These are phyloP conservation scores for Tanacetum coccineum DNA, from an alignment of 129 eudicot genomes.

Conservation along the genomic window DNA sequence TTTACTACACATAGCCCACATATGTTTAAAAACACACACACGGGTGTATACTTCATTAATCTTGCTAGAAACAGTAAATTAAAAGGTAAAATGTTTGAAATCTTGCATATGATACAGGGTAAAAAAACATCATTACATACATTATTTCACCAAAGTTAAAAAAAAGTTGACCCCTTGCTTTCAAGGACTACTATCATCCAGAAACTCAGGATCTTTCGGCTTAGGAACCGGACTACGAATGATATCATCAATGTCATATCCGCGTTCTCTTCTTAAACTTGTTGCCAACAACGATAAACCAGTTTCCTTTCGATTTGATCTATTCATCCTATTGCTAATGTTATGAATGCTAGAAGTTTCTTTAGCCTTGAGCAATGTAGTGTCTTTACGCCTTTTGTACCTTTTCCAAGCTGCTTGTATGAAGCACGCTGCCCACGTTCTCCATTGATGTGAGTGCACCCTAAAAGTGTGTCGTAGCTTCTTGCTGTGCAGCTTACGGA, in stretches of 20 bases:
- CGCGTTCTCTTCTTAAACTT: constrained; percentile 31
- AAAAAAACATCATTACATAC: constrained; percentile 16
- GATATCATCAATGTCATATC: constrained; percentile 33
- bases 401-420: constrained; percentile 83
- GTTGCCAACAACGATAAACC: constrained; percentile 38
- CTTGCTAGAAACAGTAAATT: constrained; percentile 12
- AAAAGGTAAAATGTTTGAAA: constrained; percentile 5
- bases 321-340: neutral
- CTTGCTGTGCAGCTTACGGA: constrained; percentile 68
- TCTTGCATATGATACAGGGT: constrained; percentile 1
- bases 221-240: constrained; percentile 42
- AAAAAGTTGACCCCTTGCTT: constrained; percentile 3
- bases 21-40: neutral
- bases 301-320: constrained; percentile 15
- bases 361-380: constrained; percentile 38
- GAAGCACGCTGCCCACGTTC: constrained; percentile 90
- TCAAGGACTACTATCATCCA: constrained; percentile 32
- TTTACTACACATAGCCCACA: constrained; percentile 23
- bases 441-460: constrained; percentile 78
- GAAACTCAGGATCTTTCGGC: constrained; percentile 73
- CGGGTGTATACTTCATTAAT: neutral
- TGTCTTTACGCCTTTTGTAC: constrained; percentile 50
- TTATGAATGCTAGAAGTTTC: constrained; percentile 27
- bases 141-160: constrained; percentile 20
- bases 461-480: constrained; percentile 62